A percentile compares a stretch with the other conserved stretches of the same genome.
Conservation (phyloP, 495 filamentous ascomycete genomes). For the Choiromyces venosus region DNA sequence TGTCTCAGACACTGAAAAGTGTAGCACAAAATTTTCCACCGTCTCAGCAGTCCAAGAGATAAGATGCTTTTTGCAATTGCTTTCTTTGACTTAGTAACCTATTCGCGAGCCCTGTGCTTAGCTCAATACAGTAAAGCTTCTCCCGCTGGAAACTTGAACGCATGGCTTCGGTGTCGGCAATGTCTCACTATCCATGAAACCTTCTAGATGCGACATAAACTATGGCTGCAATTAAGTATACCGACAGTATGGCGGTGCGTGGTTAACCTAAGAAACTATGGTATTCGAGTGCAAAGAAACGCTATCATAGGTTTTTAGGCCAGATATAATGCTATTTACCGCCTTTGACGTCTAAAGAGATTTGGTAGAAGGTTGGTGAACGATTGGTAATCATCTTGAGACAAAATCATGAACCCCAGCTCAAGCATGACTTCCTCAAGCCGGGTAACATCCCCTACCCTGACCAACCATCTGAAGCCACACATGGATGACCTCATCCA, state of each 20-base stretch:
- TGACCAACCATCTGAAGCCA: not conserved
- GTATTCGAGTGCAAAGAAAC: not conserved
- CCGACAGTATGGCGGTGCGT: not conserved
- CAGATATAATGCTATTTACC: not conserved
- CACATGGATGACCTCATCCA: not conserved
- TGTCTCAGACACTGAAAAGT: too few relatives aligned
- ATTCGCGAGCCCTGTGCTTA: too few relatives aligned
- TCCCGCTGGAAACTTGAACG: too few relatives aligned
- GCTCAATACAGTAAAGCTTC: too few relatives aligned
- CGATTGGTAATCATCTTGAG: too few relatives aligned
- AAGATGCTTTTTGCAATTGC: too few relatives aligned
- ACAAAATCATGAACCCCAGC: too few relatives aligned
- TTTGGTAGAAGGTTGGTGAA: not conserved
- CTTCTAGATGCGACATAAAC: not conserved
- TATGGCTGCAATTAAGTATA: not conserved
- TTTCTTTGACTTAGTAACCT: too few relatives aligned
- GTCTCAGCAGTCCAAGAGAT: too few relatives aligned
- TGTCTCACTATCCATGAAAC: not conserved
- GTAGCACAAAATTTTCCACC: too few relatives aligned
- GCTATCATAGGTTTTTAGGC: not conserved
- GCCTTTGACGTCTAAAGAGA: not conserved
- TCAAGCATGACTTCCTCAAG: not conserved
- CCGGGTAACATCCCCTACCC: not conserved
- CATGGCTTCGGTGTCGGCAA: not conserved
- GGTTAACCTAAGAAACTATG: not conserved